Evolutionary conservation across 2,329 filamentous ascomycete species (phyloP).

Genomic region (Calonectria pseudoturangicola): DNA sequence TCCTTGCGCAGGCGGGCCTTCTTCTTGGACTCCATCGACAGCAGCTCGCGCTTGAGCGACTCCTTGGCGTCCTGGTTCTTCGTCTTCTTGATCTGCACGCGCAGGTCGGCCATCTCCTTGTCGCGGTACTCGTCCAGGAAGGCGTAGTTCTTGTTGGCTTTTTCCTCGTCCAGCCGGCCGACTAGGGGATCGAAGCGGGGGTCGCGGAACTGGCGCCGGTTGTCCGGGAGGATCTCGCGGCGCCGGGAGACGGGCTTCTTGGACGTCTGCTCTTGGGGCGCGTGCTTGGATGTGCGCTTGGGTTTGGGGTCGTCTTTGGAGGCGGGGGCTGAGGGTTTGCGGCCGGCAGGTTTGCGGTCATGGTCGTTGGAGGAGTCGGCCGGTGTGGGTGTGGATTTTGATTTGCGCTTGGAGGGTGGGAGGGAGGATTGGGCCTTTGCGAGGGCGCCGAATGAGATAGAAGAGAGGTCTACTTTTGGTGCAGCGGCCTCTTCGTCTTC

Average conservation of each 20-base stretch:
- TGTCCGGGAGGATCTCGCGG: conserved; percentile 79
- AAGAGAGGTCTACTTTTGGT: conserved; percentile 68
- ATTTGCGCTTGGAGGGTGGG: conserved; percentile 56
- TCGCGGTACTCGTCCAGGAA: conserved; percentile 92
- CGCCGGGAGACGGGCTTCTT: conserved; percentile 89
- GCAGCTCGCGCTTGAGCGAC: conserved; percentile 81
- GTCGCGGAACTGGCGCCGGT: conserved; percentile 81
- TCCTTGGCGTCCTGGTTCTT: conserved; percentile 81
- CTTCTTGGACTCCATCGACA: conserved; percentile 86
- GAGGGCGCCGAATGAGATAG: conserved; percentile 91
- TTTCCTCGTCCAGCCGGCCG: conserved; percentile 71
- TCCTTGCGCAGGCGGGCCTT: conserved; percentile 83
- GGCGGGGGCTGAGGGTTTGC: conserved; percentile 59
- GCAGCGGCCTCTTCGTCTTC: conserved; percentile 52
- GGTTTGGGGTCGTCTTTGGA: conserved; percentile 53
- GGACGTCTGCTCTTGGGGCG: conserved; percentile 87
- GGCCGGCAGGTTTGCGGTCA: conserved; percentile 54
- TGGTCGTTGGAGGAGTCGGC: conserved; percentile 52
- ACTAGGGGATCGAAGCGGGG: conserved; percentile 88
- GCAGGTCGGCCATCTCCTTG: conserved; percentile 86
- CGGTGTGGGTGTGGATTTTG: conserved; percentile 46
- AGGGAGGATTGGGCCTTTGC: conserved; percentile 88
- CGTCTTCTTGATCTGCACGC: conserved; percentile 77
- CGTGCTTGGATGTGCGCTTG: conserved; percentile 85
- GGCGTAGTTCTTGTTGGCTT: conserved; percentile 83